These are phyloP conservation scores for Yarrowia divulgata DNA, from an alignment of 805 yeast genomes.

Conservation along the genomic window DNA sequence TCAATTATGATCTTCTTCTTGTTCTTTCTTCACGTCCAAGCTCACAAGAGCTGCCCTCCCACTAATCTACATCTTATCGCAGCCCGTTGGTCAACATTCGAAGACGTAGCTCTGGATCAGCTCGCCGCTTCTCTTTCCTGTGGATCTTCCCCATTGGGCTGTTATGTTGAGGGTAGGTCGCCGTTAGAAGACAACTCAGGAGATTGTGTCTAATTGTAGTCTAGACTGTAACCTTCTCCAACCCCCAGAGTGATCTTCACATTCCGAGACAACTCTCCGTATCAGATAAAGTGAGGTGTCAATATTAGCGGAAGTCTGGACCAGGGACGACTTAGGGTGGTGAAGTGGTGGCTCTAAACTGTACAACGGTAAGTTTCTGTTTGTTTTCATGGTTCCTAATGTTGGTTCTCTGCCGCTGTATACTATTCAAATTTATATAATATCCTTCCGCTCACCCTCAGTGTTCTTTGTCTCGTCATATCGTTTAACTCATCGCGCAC, in stretches of 20 bases:
- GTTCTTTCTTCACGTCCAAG: too few relatives aligned
- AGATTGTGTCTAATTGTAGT: not conserved
- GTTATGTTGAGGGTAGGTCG: not conserved
- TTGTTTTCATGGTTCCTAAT: not conserved
- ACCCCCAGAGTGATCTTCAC: slow-evolving; percentile 31
- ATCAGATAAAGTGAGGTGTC: slow-evolving; percentile 18
- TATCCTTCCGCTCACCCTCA: not conserved
- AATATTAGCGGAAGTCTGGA: not conserved
- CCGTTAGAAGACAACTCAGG: slow-evolving; percentile 2
- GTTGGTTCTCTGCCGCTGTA: not conserved
- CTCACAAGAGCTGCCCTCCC: not conserved
- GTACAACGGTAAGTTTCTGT: too few relatives aligned
- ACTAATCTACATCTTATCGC: too few relatives aligned
- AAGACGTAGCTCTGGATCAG: not conserved
- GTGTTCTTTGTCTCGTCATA: not conserved
- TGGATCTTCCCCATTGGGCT: slow-evolving; percentile 17
- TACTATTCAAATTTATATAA: not conserved
- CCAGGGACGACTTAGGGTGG: too few relatives aligned
- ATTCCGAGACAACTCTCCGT: slow-evolving; percentile 22
- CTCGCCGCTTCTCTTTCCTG: not conserved
- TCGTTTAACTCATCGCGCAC: slow-evolving; percentile 30
- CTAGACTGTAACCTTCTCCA: slow-evolving; percentile 19
- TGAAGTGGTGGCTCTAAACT: too few relatives aligned
- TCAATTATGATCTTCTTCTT: too few relatives aligned
- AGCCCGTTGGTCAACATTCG: not conserved